Base-by-base conservation (phyloP, 306 rosid genomes). In the Prunus dulcis region DNA sequence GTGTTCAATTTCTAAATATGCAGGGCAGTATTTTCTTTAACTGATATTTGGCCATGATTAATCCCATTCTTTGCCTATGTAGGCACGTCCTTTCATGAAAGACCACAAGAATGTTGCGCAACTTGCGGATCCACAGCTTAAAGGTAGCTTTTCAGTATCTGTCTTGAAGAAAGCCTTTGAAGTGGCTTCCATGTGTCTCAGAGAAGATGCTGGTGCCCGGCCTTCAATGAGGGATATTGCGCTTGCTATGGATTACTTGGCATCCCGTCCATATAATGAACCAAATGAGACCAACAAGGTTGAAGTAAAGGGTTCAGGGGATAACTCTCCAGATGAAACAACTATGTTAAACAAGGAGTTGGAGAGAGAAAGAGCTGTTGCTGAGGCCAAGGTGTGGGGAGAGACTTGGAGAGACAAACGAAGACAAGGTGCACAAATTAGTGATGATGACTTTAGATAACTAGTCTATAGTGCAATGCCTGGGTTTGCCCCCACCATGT, bases 371-470 rank as follows among this genome's bases (percentile, higher is more conserved):
- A 86, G 89, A 25, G 92, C 92, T 5, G 93, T 89, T 53, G 93
- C 93, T 9, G 97, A 91, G 78, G 97, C 97, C 71, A 91, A 87
- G 83, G 79, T 81, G 88, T 91, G 96, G 96, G 96, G 93, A 60
- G 91, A 89, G 85, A 91, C 87, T 72, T 87, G 82, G 89, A 81
- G 93, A 80, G 89, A 89, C 57, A 82, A 89, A 73, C 82, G 95
- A 76, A 74, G 91, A 43, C 90, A 86, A 79, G 79, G 82, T 66
- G 83, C 76, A 76, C 82, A 80, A 71, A 82, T 78, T 62, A 84
- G 78, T 71, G 79, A 84, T 72, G 92, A 88, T 69, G 86, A 55
- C 67, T 72, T 41, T 72, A 56, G 67, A 72, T 71, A 12, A 15
- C 64, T 55, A 12, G 20, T 8, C 9, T 20, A 5, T 20, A 22